Base-by-base conservation (phyloP, 352 stramenopile species). In the Phytophthora uliginosa region DNA sequence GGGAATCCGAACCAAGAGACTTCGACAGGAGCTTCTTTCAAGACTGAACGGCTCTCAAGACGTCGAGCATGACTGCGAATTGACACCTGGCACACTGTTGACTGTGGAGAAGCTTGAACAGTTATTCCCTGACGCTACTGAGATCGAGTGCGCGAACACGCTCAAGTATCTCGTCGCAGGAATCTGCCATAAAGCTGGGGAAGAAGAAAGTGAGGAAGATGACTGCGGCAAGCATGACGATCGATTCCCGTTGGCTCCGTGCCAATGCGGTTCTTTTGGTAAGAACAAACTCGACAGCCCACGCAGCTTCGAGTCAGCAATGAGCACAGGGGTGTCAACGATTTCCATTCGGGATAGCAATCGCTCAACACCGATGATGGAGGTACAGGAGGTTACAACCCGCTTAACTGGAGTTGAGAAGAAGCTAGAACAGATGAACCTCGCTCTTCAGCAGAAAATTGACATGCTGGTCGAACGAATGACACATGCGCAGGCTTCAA, bases 351-450 rank as follows among this genome's bases (percentile, higher is more conserved):
- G 20, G 5, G 48, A 31, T 33, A 55, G 48, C 48, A 34, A 17
- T 20, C n/a, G 22, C n/a, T 55, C 48, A 20, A 18, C 51, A 3
- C 47, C n/a, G 9, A 53, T 8, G 20, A 18, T 2, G 9, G 47
- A 28, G 47, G 8, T 18, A 0, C 51, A 57, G 51, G 47, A 24
- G 7, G 51, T 57, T 6, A 57, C 51, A 20, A 52, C 42, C 40
- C 56, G 36, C 24, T 7, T 62, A 8, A 10, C 15, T 38, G 56
- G 36, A 52, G 22, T 62, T 52, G 51, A 57, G 17, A 12, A 66
- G 12, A 56, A 58, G 17, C 42, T 66, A 33, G 59, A 66, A 51
- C 33, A 59, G 26, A 33, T 66, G 20, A 48, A 42, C n/a, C 18
- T 26, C 7, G 17, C 5, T 17, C 59, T 66, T 40, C 47, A 66